Evolutionary conservation across 768 basidiomycete species (phyloP), one percentile per base, ranked within the genome.

Genomic region (Calocybe gangraenosa): DNA sequence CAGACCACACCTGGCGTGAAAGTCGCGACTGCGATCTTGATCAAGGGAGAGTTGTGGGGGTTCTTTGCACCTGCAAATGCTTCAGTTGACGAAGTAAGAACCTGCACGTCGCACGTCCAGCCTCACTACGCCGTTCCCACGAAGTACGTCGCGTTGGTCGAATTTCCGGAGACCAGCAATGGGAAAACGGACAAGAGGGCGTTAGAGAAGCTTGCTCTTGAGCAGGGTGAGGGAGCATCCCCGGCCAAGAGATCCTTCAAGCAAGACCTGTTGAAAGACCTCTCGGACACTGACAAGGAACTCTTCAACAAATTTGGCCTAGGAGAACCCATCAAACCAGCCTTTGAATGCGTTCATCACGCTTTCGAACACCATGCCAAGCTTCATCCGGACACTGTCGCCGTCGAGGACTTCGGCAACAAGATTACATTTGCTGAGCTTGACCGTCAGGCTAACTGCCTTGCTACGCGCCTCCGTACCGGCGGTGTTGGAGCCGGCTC

Each of bases 331-430:
- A 56, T 62, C 30, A 21, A 57, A 36, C 52, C 64, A n/a, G 69
- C 75, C 8, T 79, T 76, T 60, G 59, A 62, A 46, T 75, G 71
- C 50, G 65, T 80, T 17, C 78, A 80, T 51, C 73, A 78, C 43
- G 79, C 79, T 11, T 79, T 82, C 57, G 70, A 70, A 42, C 60
- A 62, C 47, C 67, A 75, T 47, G 75, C 71, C 17, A 54, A 53
- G 23, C 45, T 49, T 9, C 60, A 66, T 33, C 74, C 78, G 2
- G 56, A 70, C 30, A 59, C 62, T 8, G 58, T 74, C 33, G 79
- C 79, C 17, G 74, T 76, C n/a, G 73, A 78, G 56, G 71, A 79
- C 50, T 67, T 73, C 38, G 65, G 63, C 17, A 54, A 71, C 22
- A 61, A 58, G 17, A 76, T 81, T 47, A 75, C 76, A 6, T 80